Conservation (phyloP, 2,329 filamentous ascomycete genomes). For the Dryadomyces quercus-mongolicae region DNA sequence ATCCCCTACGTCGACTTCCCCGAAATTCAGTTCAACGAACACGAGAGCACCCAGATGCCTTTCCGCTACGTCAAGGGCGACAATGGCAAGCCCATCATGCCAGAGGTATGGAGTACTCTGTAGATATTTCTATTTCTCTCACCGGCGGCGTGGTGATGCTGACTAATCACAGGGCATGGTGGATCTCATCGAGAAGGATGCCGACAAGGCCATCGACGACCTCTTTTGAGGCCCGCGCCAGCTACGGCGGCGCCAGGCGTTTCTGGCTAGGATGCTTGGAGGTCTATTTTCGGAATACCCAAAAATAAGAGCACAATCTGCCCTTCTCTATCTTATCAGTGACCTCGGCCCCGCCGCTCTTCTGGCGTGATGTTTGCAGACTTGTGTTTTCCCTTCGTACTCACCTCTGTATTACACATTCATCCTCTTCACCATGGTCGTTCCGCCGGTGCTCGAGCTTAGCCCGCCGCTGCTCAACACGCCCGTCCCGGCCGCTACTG, state of each 20-base stretch:
- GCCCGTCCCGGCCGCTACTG: conserved; percentile 64
- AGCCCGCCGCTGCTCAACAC: conserved; percentile 61
- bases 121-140: not conserved
- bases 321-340: not conserved
- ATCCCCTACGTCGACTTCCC: conserved; percentile 80
- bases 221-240: conserved; percentile 45
- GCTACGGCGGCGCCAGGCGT: not conserved
- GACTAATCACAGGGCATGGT: conserved; percentile 64
- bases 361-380: too few species aligned
- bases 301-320: conserved; percentile 2
- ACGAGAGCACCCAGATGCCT: conserved; percentile 94
- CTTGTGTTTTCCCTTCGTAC: too few species aligned
- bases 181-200: conserved; percentile 84
- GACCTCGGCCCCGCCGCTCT: too few species aligned
- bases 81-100: conserved; percentile 78
- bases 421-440: not conserved
- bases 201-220: conserved; percentile 83
- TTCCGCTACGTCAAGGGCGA: conserved; percentile 82
- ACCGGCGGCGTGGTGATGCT: too few species aligned
- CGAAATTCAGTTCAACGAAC: conserved; percentile 77
- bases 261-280: not conserved
- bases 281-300: not conserved
- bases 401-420: too few species aligned
- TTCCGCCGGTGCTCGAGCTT: conserved; percentile 39
- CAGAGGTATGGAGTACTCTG: conserved; percentile 47